phyloP scores from a whole-genome alignment of 768 basidiomycete species.

The Tephrocybe sp. region DNA sequence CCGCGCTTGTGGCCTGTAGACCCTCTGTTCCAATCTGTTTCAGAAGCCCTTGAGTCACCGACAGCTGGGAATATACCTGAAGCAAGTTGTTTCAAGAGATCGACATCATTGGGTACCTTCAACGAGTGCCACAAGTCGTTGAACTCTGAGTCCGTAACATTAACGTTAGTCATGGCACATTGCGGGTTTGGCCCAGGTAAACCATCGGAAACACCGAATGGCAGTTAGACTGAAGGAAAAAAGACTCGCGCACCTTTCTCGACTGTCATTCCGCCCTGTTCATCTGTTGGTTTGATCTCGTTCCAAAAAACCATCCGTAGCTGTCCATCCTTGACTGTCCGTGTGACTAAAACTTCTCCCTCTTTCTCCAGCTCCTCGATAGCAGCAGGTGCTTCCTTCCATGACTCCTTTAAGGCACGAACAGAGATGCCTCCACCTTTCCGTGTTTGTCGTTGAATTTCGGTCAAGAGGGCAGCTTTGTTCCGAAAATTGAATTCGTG shows the following conservation, averaged over 20 bases:
- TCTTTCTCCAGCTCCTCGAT: constrained; percentile 90
- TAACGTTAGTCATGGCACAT: constrained; percentile 12
- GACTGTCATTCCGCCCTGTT: constrained; percentile 64
- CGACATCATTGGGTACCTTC: constrained; percentile 82
- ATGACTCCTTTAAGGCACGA: constrained; percentile 82
- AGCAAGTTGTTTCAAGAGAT: constrained; percentile 72
- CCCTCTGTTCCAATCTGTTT: constrained; percentile 51
- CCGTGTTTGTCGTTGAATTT: constrained; percentile 82
- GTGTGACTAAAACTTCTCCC: constrained; percentile 84
- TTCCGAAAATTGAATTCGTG: constrained; percentile 85
- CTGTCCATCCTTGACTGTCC: constrained; percentile 80
- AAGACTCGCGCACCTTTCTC: constrained; percentile 61
- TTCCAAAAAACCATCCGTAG: constrained; percentile 89
- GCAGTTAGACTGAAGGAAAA: constrained; percentile 1
- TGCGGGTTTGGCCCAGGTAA: constrained; percentile 1
- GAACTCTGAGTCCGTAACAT: constrained; percentile 59
- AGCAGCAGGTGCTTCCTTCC: constrained; percentile 81
- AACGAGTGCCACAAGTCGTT: constrained; percentile 83
- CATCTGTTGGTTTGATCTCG: constrained; percentile 76
- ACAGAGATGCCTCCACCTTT: constrained; percentile 85
- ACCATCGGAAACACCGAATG: constrained; percentile 7
- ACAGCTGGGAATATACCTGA: constrained; percentile 46
- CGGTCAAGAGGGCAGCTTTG: constrained; percentile 78
- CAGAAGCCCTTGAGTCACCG: constrained; percentile 5
- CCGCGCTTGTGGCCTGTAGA: constrained; percentile 73